These are phyloP conservation scores for Heterobasidion parviporum DNA, from an alignment of 1,284 basidiomycete genomes.

Conservation along the genomic window DNA sequence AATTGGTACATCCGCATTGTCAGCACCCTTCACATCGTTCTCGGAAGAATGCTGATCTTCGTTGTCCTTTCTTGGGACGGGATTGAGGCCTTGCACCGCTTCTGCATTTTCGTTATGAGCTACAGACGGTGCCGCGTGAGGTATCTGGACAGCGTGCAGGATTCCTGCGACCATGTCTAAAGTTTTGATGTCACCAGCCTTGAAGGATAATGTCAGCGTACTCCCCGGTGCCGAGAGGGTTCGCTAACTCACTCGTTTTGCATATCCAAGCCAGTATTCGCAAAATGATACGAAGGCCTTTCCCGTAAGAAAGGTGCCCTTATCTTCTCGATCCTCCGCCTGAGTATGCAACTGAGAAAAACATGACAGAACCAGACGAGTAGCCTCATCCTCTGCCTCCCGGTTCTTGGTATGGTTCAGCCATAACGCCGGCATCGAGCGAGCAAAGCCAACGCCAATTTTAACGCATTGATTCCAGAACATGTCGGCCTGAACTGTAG, in stretches of 20 bases:
- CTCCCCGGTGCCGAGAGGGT: neutral
- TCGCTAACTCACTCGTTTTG: constrained; percentile 18
- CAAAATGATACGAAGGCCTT: constrained; percentile 52
- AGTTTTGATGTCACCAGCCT: constrained; percentile 43
- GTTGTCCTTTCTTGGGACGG: neutral
- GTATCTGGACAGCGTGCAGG: constrained; percentile 1
- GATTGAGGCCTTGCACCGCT: too few species aligned
- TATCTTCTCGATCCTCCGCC: constrained; percentile 29
- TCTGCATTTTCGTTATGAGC: too few species aligned
- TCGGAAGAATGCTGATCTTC: neutral
- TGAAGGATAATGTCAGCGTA: neutral
- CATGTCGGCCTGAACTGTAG: constrained; percentile 25
- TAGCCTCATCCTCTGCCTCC: constrained; percentile 24
- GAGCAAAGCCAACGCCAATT: constrained; percentile 37
- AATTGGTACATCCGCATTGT: neutral
- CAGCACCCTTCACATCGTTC: neutral
- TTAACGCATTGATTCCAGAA: constrained; percentile 65
- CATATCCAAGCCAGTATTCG: constrained; percentile 36
- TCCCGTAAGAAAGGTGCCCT: constrained; percentile 32
- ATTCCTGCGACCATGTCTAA: constrained; percentile 34
- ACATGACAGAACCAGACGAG: constrained; percentile 29
- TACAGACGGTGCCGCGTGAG: neutral
- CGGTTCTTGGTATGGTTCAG: neutral
- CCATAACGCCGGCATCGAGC: constrained; percentile 17
- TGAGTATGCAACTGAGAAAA: constrained; percentile 31